phyloP scores from a whole-genome alignment of 1,284 basidiomycete genomes.

The Stygiomarasmius scandens region DNA sequence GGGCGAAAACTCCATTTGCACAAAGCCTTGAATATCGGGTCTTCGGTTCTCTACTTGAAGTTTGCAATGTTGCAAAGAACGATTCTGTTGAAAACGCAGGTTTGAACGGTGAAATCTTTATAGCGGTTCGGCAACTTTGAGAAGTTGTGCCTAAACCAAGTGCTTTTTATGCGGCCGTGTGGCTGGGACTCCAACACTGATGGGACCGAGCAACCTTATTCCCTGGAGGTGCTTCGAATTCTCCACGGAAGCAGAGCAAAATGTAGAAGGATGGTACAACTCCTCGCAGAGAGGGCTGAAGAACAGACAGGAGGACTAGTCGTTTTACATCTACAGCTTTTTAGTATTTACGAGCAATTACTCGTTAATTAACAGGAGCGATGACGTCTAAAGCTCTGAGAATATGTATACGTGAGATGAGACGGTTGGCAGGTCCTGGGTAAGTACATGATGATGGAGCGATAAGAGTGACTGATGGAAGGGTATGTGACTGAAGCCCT shows the following conservation, averaged over 20 bases:
- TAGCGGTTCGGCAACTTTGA: no score
- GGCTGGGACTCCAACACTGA: no score
- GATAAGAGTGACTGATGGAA: constrained; percentile 28
- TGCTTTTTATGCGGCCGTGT: not conserved
- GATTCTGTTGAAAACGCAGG: no score
- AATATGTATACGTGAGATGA: constrained; percentile 12
- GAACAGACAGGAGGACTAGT: no score
- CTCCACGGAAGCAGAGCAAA: not conserved
- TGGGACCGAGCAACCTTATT: not conserved
- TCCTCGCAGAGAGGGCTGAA: not conserved
- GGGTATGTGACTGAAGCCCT: constrained; percentile 17
- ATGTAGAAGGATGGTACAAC: not conserved
- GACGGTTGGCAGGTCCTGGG: constrained; percentile 4
- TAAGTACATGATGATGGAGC: constrained; percentile 15
- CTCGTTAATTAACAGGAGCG: not conserved
- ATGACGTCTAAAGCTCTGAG: not conserved
- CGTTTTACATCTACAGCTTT: no score
- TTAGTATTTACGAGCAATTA: not conserved
- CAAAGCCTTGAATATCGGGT: no score
- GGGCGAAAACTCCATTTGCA: no score
- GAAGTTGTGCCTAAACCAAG: not conserved
- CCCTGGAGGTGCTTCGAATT: not conserved
- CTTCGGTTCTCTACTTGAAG: no score
- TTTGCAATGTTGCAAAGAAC: no score
- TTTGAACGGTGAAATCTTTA: no score